Conservation (phyloP, 345 rosid genomes). For the Aquilaria malaccensis region DNA sequence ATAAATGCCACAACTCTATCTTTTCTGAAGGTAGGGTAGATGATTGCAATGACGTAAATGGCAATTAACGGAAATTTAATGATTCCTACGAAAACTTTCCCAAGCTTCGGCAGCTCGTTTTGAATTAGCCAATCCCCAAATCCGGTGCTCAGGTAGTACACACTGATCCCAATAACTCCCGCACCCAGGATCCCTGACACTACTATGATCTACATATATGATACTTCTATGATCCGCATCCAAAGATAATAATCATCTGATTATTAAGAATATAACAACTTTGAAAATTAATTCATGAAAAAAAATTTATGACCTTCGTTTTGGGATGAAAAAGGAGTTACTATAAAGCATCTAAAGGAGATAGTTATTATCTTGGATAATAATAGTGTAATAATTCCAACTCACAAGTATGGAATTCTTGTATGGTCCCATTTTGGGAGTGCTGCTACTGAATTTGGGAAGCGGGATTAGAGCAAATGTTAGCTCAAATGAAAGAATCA, state of each 20-base stretch:
- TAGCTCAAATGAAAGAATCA: slow-evolving; percentile 67
- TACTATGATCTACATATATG: slow-evolving; percentile 26
- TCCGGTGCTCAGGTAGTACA: slow-evolving; percentile 46
- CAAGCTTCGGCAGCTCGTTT: slow-evolving; percentile 31
- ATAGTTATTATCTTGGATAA: neutral
- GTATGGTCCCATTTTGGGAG: slow-evolving; percentile 67
- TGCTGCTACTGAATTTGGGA: slow-evolving; percentile 57
- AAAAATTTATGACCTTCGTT: neutral
- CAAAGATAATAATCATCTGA: neutral
- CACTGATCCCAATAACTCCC: slow-evolving; percentile 48
- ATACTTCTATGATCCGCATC: slow-evolving; percentile 2
- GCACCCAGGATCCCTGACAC: slow-evolving; percentile 52
- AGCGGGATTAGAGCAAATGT: slow-evolving; percentile 73
- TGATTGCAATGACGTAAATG: slow-evolving; percentile 30
- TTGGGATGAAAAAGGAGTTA: too few relatives aligned
- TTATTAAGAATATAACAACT: neutral
- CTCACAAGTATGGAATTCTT: slow-evolving; percentile 53
- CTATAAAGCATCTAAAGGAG: too few relatives aligned
- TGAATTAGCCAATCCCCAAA: slow-evolving; percentile 45
- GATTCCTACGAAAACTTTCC: slow-evolving; percentile 39
- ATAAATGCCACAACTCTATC: slow-evolving; percentile 31
- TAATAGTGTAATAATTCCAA: neutral
- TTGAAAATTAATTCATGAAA: neutral
- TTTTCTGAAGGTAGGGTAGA: slow-evolving; percentile 43
- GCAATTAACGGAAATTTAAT: slow-evolving; percentile 50